phyloP scores from a whole-genome alignment of 139 green algal genomes.

The Gonium pectorale region DNA sequence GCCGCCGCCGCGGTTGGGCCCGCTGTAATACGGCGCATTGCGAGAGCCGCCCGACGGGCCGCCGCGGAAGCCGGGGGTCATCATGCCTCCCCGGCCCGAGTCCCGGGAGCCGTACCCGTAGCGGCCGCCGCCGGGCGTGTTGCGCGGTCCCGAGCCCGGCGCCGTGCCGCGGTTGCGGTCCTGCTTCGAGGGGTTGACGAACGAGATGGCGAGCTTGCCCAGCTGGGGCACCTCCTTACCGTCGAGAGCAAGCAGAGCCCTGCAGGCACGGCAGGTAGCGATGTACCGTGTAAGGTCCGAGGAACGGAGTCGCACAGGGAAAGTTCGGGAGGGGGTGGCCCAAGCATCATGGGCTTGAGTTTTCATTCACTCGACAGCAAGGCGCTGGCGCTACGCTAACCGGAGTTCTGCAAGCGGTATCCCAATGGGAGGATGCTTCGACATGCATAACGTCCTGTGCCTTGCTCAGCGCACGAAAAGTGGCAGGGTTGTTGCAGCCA shows the following conservation, averaged over 20 bases:
- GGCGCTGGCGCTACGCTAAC: too few relatives aligned
- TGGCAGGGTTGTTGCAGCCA: too few relatives aligned
- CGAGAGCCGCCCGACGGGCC: background rate
- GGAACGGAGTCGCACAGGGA: too few relatives aligned
- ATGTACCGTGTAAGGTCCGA: too few relatives aligned
- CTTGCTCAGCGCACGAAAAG: too few relatives aligned
- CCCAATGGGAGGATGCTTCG: too few relatives aligned
- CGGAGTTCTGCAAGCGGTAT: too few relatives aligned
- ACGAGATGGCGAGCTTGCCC: slow-evolving; percentile 65
- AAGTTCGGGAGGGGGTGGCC: too few relatives aligned
- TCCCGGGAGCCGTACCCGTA: background rate
- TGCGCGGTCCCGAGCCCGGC: too few relatives aligned
- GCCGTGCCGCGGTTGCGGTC: background rate
- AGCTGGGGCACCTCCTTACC: slow-evolving; percentile 56
- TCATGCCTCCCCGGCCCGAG: background rate
- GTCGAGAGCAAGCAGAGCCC: slow-evolving; percentile 61
- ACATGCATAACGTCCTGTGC: too few relatives aligned
- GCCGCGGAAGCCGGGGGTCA: slow-evolving; percentile 15
- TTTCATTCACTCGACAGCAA: too few relatives aligned
- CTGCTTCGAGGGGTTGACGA: slow-evolving; percentile 73
- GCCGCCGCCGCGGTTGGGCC: background rate
- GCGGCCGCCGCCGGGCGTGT: background rate
- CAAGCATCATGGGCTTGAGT: too few relatives aligned
- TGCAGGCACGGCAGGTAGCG: slow-evolving; percentile 14
- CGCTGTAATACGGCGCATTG: slow-evolving; percentile 28